Evolutionary conservation across 306 rosid species (phyloP), one percentile per base, ranked within the genome.

Genomic region (Dryas octopetala): DNA sequence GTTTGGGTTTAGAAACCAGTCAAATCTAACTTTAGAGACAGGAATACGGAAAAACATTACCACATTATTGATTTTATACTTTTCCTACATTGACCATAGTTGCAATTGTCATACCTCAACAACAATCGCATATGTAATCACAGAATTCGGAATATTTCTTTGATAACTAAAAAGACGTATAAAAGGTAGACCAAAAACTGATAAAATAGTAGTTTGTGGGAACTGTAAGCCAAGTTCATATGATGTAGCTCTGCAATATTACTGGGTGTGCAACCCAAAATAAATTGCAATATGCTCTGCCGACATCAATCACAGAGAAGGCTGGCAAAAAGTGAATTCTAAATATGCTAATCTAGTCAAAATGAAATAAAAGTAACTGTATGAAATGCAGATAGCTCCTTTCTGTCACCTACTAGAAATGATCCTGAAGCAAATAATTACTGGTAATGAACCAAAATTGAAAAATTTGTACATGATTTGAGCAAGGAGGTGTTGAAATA

Each of bases 51-150:
- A 19, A 26, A 61, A 0, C 12, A 66, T 66, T 9, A 59, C 63
- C 19, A 28, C 63, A 10, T 17, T 14, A 48, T 48, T 48, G 4
- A 48, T 13, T 23, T 66, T 66, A 32, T 4, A 46, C 17, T 5
- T 66, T 5, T 47, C 53, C 32, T 5, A 66, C 11, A 47, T 23
- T 23, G 59, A 14, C 5, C 44, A 52, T 23, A 28, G 16, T 23
- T 19, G 58, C 72, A 67, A 50, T 41, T 66, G 17, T 47, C 6
- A 23, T 26, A 48, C 43, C 71, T 48, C 57, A 67, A 48, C 57
- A 67, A 28, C 44, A 4, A 46, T 67, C 57, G 57, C 19, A 23
- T 47, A 2, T 9, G 44, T 48, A 48, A 12, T 43, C 7, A 65
- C 26, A 46, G 19, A 17, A 17, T 23, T n/a, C 40, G 26, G 62